A percentile compares a stretch with the other conserved stretches of the same genome.
These are phyloP conservation scores for Chenopodium formosanum DNA, from an alignment of 148 eudicot species.

Conservation along the genomic window DNA sequence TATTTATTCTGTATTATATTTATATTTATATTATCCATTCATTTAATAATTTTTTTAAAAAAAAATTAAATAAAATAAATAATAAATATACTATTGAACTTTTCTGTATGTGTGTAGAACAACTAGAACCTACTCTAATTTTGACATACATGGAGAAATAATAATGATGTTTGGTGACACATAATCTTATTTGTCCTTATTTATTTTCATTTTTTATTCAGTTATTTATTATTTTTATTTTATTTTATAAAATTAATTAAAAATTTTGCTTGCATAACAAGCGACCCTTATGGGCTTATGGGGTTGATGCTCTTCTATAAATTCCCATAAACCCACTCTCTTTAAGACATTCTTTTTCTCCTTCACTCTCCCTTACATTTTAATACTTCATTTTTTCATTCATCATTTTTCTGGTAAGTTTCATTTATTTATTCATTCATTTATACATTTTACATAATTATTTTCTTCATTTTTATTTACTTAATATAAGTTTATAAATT, in stretches of 20 bases:
- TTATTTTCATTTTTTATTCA: not conserved
- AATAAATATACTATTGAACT: not conserved
- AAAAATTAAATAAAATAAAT: no score
- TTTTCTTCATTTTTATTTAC: not conserved
- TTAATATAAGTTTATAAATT: not conserved
- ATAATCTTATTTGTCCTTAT: not conserved
- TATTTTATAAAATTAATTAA: not conserved
- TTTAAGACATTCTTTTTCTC: slow-evolving; percentile 25
- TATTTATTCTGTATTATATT: no score
- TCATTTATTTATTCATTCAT: not conserved
- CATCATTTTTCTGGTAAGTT: slow-evolving; percentile 14
- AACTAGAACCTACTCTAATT: not conserved
- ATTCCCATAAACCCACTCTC: slow-evolving; percentile 23
- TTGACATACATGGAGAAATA: not conserved
- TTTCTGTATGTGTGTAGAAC: not conserved
- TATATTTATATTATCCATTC: no score
- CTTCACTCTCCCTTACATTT: slow-evolving; percentile 11
- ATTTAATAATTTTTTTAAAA: no score
- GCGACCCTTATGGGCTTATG: slow-evolving; percentile 16
- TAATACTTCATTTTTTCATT: no score
- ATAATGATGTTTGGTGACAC: not conserved
- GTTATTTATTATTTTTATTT: not conserved
- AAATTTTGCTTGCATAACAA: slow-evolving; percentile 29
- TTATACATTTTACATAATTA: not conserved
- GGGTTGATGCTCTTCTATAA: slow-evolving; percentile 27